These are phyloP conservation scores for Candida insectorum DNA, from an alignment of 805 yeast species.

Conservation along the genomic window DNA sequence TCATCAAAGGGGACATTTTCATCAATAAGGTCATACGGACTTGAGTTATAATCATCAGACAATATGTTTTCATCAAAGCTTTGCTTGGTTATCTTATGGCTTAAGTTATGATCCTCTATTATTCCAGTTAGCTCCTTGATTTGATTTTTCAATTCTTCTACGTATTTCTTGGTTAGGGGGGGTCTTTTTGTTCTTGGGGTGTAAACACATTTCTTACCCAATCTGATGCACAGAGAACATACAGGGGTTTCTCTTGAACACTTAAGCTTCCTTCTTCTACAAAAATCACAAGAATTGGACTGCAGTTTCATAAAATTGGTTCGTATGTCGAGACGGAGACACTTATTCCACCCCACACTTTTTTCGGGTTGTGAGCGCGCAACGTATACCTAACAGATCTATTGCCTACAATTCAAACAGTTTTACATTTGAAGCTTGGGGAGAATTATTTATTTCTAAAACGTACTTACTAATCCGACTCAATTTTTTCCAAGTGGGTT, in stretches of 20 bases:
- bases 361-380: too few species aligned
- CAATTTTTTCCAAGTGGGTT: too few species aligned
- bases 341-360: too few species aligned
- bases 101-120: constrained; percentile 1
- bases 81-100: too few species aligned
- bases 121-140: constrained; percentile 2
- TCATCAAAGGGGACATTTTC: constrained; percentile 6
- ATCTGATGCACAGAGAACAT: constrained; percentile 8
- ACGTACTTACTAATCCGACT: too few species aligned
- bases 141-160: constrained; percentile 6
- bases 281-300: constrained; percentile 13
- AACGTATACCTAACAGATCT: too few species aligned
- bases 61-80: too few species aligned
- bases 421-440: too few species aligned
- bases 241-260: constrained; percentile 9
- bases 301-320: constrained; percentile 3
- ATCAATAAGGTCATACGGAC: neutral
- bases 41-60: neutral
- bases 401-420: too few species aligned
- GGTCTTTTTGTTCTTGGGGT: constrained; percentile 7
- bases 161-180: constrained; percentile 8
- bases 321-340: too few species aligned
- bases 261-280: constrained; percentile 13
- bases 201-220: constrained; percentile 9
- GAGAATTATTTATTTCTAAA: too few species aligned